phyloP scores from a whole-genome alignment of 164 flowering plant genomes.

The Houttuynia cordata region DNA sequence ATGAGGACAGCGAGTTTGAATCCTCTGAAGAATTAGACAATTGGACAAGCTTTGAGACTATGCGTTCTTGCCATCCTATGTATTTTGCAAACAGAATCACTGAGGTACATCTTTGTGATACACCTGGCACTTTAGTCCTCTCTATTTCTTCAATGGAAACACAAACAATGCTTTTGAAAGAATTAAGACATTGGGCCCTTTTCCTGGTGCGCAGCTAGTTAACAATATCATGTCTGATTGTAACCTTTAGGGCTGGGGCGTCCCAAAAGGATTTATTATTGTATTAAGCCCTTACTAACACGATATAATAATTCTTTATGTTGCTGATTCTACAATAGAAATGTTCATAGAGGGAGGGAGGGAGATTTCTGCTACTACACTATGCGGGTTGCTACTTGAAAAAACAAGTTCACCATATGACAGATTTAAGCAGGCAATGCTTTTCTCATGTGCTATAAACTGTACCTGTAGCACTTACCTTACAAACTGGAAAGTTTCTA shows the following conservation, averaged over 20 bases:
- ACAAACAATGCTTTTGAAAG: too few relatives aligned
- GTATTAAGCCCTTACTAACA: too few relatives aligned
- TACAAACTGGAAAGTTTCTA: too few relatives aligned
- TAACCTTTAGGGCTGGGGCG: not conserved
- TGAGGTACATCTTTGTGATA: conserved; percentile 34
- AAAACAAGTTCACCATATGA: too few relatives aligned
- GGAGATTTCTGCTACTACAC: not conserved
- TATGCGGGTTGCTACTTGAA: too few relatives aligned
- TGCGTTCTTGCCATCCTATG: conserved; percentile 90
- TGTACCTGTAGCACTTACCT: too few relatives aligned
- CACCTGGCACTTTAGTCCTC: not conserved
- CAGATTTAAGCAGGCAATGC: too few relatives aligned
- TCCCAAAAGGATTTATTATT: not conserved
- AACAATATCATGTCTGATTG: not conserved
- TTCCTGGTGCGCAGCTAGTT: not conserved
- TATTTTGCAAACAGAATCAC: conserved; percentile 70
- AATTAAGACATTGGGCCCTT: not conserved
- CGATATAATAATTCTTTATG: too few relatives aligned
- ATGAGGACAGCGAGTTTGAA: conserved; percentile 47
- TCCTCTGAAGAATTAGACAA: conserved; percentile 60
- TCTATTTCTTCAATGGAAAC: not conserved
- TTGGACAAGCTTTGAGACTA: conserved; percentile 93
- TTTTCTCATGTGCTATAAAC: too few relatives aligned
- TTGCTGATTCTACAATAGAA: too few relatives aligned
- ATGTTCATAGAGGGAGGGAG: not conserved